phyloP scores from a whole-genome alignment of 352 stramenopile species.

The Globisporangium spiculum region DNA sequence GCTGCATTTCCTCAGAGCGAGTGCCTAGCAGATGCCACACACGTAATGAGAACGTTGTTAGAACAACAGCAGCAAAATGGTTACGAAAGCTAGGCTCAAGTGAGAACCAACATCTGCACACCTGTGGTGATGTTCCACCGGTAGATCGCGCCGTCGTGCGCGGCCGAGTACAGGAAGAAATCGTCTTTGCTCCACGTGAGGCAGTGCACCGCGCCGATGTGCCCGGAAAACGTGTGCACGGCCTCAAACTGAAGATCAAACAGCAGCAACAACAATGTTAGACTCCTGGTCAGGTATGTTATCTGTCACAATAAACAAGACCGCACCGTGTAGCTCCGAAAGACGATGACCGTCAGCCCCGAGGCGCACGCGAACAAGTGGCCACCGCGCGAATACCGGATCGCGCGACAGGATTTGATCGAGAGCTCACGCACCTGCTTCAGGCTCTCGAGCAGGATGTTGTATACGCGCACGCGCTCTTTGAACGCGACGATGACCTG shows the following conservation, averaged over 20 bases:
- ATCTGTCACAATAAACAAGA: not conserved
- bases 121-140: slow-evolving; percentile 59
- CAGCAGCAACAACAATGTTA: not conserved
- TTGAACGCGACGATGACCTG: slow-evolving; percentile 76
- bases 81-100: not conserved
- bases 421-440: slow-evolving; percentile 59
- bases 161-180: slow-evolving; percentile 70
- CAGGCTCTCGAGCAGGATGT: slow-evolving; percentile 66
- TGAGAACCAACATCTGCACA: not conserved
- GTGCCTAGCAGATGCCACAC: slow-evolving; percentile 20
- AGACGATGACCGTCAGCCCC: slow-evolving; percentile 60
- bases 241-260: slow-evolving; percentile 37
- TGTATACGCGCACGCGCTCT: slow-evolving; percentile 70
- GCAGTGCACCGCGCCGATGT: slow-evolving; percentile 71
- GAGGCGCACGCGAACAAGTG: slow-evolving; percentile 74
- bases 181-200: slow-evolving; percentile 75
- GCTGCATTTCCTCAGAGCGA: slow-evolving; percentile 73
- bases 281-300: not conserved
- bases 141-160: slow-evolving; percentile 79
- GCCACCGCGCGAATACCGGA: slow-evolving; percentile 65
- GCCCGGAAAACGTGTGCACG: slow-evolving; percentile 71
- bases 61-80: not conserved
- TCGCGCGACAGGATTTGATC: slow-evolving; percentile 60
- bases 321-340: slow-evolving; percentile 60
- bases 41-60: not conserved